Evolutionary conservation across 306 rosid species (phyloP).

Genomic region (Cicer judaicum): DNA sequence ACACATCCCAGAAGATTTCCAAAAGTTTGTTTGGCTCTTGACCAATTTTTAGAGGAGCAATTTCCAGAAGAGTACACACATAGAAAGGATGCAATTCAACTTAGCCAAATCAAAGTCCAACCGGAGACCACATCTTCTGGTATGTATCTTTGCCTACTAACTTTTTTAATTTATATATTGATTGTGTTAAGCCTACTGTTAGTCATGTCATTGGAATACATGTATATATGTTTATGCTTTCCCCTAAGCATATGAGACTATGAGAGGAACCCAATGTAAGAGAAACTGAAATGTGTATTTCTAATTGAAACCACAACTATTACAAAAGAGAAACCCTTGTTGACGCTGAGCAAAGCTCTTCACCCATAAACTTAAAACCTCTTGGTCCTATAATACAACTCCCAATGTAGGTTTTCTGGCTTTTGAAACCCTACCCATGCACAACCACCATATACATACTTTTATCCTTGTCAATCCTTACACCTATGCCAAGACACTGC

Average conservation of each 20-base stretch:
- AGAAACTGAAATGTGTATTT: not conserved
- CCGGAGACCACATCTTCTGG: conserved; percentile 47
- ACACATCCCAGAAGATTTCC: conserved; percentile 73
- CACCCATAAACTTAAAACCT: too few relatives aligned
- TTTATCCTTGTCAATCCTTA: too few relatives aligned
- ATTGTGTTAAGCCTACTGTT: not conserved
- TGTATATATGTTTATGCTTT: conserved; percentile 9
- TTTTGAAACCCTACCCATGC: too few relatives aligned
- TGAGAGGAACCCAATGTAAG: conserved; percentile 1
- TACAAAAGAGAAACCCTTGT: not conserved
- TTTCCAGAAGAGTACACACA: conserved; percentile 69
- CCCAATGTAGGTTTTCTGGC: too few relatives aligned
- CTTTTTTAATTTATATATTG: conserved; percentile 26
- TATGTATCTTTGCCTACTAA: conserved; percentile 47
- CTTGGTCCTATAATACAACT: too few relatives aligned
- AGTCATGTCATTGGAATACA: not conserved
- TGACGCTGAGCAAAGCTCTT: too few relatives aligned
- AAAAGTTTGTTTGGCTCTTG: conserved; percentile 74
- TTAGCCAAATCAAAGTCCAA: conserved; percentile 45
- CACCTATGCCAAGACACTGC: too few relatives aligned
- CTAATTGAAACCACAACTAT: not conserved
- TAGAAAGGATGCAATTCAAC: conserved; percentile 57
- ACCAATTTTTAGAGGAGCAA: conserved; percentile 62
- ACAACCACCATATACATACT: too few relatives aligned
- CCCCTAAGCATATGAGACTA: not conserved